Percentiles rank a stretch among this genome's conserved stretches.
Conservation (phyloP, 106 monocot species). For the Dendrobium officinale region DNA sequence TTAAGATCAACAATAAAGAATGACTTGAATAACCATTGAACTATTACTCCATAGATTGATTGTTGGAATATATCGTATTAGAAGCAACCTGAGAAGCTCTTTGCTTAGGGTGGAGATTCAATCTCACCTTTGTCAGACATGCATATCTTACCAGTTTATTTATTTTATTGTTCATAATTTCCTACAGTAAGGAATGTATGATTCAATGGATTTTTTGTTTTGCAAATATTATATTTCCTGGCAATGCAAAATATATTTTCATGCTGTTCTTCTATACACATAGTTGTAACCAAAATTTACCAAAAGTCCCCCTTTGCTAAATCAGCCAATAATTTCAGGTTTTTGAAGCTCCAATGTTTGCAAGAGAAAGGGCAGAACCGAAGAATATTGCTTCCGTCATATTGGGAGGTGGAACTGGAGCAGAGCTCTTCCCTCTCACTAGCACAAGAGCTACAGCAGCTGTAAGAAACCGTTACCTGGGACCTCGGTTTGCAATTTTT, state of each 20-base stretch:
- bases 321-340: conserved; percentile 18
- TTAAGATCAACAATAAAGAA: neutral
- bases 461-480: conserved; percentile 33
- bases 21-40: neutral
- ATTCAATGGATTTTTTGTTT: neutral
- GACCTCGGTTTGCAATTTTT: neutral
- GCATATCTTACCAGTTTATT: neutral
- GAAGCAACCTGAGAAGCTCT: neutral
- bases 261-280: neutral
- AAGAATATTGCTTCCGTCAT: conserved; percentile 75
- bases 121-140: neutral
- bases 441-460: conserved; percentile 82
- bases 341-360: conserved; percentile 46
- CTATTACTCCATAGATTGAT: neutral
- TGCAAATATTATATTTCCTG: neutral
- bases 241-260: neutral
- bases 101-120: neutral
- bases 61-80: neutral
- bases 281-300: neutral
- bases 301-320: neutral
- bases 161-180: neutral
- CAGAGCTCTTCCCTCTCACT: conserved; percentile 76
- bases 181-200: neutral
- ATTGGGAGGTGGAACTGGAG: conserved; percentile 75
- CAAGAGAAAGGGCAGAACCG: conserved; percentile 41